These are phyloP conservation scores for Botrytis paeoniae DNA, from an alignment of 2,329 filamentous ascomycete species.

Conservation along the genomic window DNA sequence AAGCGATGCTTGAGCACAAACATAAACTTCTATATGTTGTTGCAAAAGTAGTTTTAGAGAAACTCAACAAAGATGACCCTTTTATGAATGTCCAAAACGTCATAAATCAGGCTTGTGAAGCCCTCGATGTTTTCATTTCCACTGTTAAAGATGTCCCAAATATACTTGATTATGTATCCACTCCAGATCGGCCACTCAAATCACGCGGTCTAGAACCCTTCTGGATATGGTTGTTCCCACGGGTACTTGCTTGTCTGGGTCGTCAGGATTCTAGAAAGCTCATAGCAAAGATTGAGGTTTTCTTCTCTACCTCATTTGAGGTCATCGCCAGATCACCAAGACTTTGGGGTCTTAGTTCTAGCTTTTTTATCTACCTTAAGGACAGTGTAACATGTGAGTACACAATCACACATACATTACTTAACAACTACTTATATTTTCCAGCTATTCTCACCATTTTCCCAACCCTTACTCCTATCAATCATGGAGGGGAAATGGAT, in stretches of 20 bases:
- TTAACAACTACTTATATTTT: constrained; percentile 20
- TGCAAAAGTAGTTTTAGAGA: constrained; percentile 72
- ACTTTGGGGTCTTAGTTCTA: constrained; percentile 49
- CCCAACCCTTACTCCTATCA: constrained; percentile 25
- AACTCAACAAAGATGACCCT: constrained; percentile 63
- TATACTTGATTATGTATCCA: constrained; percentile 54
- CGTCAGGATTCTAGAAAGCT: constrained; percentile 49
- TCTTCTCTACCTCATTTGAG: constrained; percentile 50
- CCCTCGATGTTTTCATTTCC: constrained; percentile 72
- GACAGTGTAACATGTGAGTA: constrained; percentile 37
- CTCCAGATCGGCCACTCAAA: constrained; percentile 43
- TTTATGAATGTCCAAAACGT: constrained; percentile 56
- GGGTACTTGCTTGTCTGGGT: constrained; percentile 55
- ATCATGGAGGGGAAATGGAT: constrained; percentile 19
- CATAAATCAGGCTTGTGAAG: constrained; percentile 62
- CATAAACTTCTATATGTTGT: constrained; percentile 85
- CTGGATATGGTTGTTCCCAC: constrained; percentile 63
- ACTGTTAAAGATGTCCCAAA: constrained; percentile 72
- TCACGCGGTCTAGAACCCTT: constrained; percentile 58
- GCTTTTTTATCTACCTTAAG: constrained; percentile 50
- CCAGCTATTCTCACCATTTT: constrained; percentile 31
- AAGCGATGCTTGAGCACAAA: constrained; percentile 72
- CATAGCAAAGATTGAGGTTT: constrained; percentile 49
- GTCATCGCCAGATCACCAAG: constrained; percentile 44
- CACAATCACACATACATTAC: not conserved